Conservation (phyloP, 1,284 basidiomycete species). For the Lignosus rhinocerotis region DNA sequence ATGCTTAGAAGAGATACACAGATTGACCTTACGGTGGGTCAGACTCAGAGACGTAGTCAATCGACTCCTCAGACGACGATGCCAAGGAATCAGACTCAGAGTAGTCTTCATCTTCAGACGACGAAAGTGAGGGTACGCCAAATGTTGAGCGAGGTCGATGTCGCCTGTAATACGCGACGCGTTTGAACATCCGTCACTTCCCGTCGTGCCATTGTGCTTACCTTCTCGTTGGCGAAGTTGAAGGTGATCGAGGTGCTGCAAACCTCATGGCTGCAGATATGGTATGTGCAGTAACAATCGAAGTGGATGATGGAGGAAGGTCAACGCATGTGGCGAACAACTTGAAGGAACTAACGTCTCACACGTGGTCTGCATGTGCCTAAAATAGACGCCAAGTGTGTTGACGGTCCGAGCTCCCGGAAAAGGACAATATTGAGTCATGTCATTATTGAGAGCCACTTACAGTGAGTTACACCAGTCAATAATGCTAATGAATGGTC, state of each 20-base stretch:
- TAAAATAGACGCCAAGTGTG: not conserved
- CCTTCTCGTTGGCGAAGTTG: constrained; percentile 59
- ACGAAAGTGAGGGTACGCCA: constrained; percentile 51
- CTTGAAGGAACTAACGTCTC: not conserved
- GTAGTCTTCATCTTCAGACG: constrained; percentile 45
- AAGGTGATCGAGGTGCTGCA: constrained; percentile 57
- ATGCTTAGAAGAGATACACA: not conserved
- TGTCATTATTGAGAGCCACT: no score
- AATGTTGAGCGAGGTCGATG: constrained; percentile 49
- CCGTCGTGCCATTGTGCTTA: constrained; percentile 28
- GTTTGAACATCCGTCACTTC: constrained; percentile 4
- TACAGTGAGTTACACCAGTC: no score
- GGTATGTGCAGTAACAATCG: not conserved
- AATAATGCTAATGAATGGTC: no score
- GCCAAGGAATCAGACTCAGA: constrained; percentile 44
- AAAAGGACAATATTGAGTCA: no score
- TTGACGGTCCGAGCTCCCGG: not conserved
- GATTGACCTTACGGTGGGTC: constrained; percentile 38
- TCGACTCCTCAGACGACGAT: constrained; percentile 36
- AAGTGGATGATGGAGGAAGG: not conserved
- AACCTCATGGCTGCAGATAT: constrained; percentile 51
- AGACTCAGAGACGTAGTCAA: constrained; percentile 44
- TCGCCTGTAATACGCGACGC: constrained; percentile 9
- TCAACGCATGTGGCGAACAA: no score
- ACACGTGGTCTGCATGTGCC: constrained; percentile 9